These are phyloP conservation scores for Sugiyamaella floridensis DNA, from an alignment of 805 yeast species.

Conservation along the genomic window DNA sequence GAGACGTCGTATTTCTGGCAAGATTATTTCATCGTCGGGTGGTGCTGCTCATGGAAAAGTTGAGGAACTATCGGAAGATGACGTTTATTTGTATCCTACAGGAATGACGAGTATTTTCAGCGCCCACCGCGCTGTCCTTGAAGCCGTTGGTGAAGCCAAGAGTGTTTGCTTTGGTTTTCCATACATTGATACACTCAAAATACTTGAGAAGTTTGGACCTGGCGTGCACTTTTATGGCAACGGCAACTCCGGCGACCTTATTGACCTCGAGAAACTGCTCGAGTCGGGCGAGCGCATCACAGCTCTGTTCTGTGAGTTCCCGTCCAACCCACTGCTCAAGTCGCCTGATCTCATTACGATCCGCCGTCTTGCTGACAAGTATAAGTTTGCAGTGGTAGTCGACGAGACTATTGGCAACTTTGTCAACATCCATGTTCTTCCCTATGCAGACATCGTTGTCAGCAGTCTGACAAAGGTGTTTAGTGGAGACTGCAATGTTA, in stretches of 20 bases:
- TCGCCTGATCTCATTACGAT: conserved; percentile 72
- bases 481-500: conserved; percentile 89
- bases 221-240: conserved; percentile 81
- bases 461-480: conserved; percentile 87
- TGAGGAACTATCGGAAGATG: conserved; percentile 36
- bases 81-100: conserved; percentile 77
- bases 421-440: conserved; percentile 71
- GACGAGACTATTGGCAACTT: conserved; percentile 96
- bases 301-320: conserved; percentile 85
- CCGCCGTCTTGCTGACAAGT: conserved; percentile 57
- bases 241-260: conserved; percentile 64
- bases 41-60: conserved; percentile 21
- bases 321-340: conserved; percentile 86
- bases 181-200: conserved; percentile 84
- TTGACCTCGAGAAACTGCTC: conserved; percentile 55
- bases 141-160: conserved; percentile 34
- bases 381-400: conserved; percentile 70
- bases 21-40: conserved; percentile 40
- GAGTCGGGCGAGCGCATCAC: conserved; percentile 59
- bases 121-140: conserved; percentile 48
- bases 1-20: conserved; percentile 66
- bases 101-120: conserved; percentile 92
- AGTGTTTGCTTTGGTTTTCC: conserved; percentile 96
- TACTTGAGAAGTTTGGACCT: conserved; percentile 83
- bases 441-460: conserved; percentile 79